A percentile compares a stretch with the other conserved stretches of the same genome.
Evolutionary conservation across 2,329 filamentous ascomycete species (phyloP).

Genomic region (Sporothrix brunneoviolacea): DNA sequence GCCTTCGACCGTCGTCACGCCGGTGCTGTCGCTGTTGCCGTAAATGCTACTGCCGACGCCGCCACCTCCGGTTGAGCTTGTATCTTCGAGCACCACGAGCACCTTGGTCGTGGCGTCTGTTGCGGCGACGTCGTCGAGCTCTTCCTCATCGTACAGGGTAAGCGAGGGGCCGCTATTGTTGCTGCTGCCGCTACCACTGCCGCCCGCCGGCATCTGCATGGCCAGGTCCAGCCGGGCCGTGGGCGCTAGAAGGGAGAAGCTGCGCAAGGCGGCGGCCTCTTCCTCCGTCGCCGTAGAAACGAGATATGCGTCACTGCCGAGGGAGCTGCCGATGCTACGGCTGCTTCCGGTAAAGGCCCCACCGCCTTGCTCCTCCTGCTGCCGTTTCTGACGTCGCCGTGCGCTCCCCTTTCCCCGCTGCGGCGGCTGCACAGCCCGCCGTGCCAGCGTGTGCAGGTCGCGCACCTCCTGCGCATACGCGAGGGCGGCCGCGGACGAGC

Average conservation of each 20-base stretch:
- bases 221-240: conserved; percentile 21
- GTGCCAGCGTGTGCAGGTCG: conserved; percentile 37
- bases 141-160: conserved; percentile 10
- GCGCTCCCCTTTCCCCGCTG: conserved; percentile 20
- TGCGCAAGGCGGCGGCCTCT: conserved; percentile 13
- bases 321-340: neutral
- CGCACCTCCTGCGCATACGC: conserved; percentile 52
- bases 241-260: conserved; percentile 30
- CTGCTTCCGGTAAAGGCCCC: neutral
- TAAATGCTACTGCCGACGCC: conserved; percentile 15
- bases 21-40: conserved; percentile 13
- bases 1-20: conserved; percentile 25
- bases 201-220: conserved; percentile 15
- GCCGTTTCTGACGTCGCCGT: conserved; percentile 20
- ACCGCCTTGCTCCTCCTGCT: conserved; percentile 10
- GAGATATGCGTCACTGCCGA: neutral
- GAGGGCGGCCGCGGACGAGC: conserved; percentile 48
- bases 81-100: conserved; percentile 29
- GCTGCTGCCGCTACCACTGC: neutral
- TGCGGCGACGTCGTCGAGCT: conserved; percentile 16
- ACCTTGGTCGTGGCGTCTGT: conserved; percentile 24
- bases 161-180: conserved; percentile 1
- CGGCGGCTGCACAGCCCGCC: conserved; percentile 20
- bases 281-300: conserved; percentile 17
- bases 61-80: conserved; percentile 15